A percentile compares a stretch with the other conserved stretches of the same genome.
These are phyloP conservation scores for Tricholoma saponaceum DNA, from an alignment of 768 basidiomycete species.

Conservation along the genomic window DNA sequence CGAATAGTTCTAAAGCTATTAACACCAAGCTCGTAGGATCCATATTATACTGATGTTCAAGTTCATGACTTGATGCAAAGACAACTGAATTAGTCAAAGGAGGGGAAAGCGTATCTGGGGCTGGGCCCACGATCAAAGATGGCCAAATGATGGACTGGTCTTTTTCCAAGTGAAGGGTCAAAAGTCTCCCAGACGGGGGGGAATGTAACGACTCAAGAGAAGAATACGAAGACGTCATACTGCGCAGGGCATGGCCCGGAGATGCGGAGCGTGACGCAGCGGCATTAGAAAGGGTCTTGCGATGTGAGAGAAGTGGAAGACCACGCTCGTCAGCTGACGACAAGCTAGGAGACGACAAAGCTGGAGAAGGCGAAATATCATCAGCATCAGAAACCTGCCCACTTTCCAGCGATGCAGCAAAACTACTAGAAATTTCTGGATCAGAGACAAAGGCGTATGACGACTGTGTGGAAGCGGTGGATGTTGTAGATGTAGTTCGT, in stretches of 20 bases:
- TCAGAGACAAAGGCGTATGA: slow-evolving; percentile 84
- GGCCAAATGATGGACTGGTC: slow-evolving; percentile 80
- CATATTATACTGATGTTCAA: slow-evolving; percentile 76
- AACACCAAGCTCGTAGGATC: slow-evolving; percentile 79
- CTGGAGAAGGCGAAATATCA: slow-evolving; percentile 55
- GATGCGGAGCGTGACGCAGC: slow-evolving; percentile 51
- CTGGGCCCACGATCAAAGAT: slow-evolving; percentile 72
- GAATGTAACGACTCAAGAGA: slow-evolving; percentile 70
- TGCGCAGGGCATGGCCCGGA: slow-evolving; percentile 50
- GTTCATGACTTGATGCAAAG: slow-evolving; percentile 44
- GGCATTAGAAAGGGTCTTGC: slow-evolving; percentile 25
- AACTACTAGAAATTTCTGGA: slow-evolving; percentile 79
- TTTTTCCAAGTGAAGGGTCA: slow-evolving; percentile 81
- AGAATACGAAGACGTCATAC: slow-evolving; percentile 69
- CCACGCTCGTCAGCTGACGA: slow-evolving; percentile 53
- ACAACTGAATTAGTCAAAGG: slow-evolving; percentile 46
- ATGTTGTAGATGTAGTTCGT: slow-evolving; percentile 71
- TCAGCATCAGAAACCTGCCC: slow-evolving; percentile 70
- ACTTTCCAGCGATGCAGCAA: slow-evolving; percentile 78
- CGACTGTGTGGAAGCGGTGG: slow-evolving; percentile 73
- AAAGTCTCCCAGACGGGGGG: slow-evolving; percentile 54
- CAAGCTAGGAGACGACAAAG: slow-evolving; percentile 57
- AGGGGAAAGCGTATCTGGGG: slow-evolving; percentile 57
- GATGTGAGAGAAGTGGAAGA: slow-evolving; percentile 24
- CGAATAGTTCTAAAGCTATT: slow-evolving; percentile 64